A percentile compares a stretch with the other conserved stretches of the same genome.
phyloP scores from a whole-genome alignment of 2,329 filamentous ascomycete genomes.

The Tolypocladium ovalisporum region DNA sequence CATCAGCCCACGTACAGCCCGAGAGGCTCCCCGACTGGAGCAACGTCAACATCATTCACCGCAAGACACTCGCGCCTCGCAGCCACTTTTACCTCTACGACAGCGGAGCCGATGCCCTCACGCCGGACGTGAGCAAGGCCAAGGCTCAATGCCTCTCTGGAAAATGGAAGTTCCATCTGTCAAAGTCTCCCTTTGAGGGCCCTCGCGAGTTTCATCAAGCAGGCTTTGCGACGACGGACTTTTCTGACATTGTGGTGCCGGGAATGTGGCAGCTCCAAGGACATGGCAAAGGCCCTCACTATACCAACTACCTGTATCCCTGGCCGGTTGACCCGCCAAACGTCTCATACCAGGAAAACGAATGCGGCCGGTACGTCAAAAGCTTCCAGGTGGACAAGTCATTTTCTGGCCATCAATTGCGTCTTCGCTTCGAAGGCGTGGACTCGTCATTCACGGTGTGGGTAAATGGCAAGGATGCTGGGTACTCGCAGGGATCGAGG shows the following conservation, averaged over 20 bases:
- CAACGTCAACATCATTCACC: constrained; percentile 48
- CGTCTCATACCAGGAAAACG: constrained; percentile 53
- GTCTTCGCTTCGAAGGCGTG: constrained; percentile 65
- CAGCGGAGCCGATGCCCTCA: constrained; percentile 35
- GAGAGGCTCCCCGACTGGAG: constrained; percentile 42
- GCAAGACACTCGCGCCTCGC: constrained; percentile 45
- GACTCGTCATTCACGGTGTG: constrained; percentile 63
- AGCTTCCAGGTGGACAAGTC: constrained; percentile 39
- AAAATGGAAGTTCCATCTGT: constrained; percentile 41
- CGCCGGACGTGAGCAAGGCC: constrained; percentile 24
- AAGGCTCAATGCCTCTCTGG: constrained; percentile 37
- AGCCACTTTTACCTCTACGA: constrained; percentile 45
- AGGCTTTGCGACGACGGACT: constrained; percentile 21
- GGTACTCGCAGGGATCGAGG: constrained; percentile 61
- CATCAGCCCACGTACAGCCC: neutral
- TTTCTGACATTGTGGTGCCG: constrained; percentile 44
- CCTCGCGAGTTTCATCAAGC: constrained; percentile 27
- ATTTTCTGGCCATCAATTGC: constrained; percentile 41
- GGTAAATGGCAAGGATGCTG: constrained; percentile 56
- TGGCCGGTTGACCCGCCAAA: constrained; percentile 58
- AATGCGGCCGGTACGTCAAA: constrained; percentile 51
- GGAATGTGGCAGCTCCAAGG: constrained; percentile 64
- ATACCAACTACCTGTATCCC: constrained; percentile 59
- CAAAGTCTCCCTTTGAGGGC: constrained; percentile 32
- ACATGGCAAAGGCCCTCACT: constrained; percentile 52